A percentile compares a stretch with the other conserved stretches of the same genome.
These are phyloP conservation scores for Westerdykella ornata DNA, from an alignment of 2,329 filamentous ascomycete genomes.

Conservation along the genomic window DNA sequence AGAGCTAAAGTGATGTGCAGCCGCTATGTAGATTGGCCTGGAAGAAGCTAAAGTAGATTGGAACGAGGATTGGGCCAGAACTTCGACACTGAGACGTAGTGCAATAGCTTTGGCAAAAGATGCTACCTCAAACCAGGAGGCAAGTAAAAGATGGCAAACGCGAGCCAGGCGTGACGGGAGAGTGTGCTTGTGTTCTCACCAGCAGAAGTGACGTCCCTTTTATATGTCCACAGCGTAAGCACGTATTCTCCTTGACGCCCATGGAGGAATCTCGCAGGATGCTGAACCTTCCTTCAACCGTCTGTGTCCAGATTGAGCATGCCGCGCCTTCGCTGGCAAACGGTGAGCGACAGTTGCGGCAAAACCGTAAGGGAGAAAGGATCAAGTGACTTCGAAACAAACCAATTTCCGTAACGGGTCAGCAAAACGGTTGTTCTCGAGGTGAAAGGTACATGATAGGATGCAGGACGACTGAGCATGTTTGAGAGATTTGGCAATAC, in stretches of 20 bases:
- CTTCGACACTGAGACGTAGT: no score
- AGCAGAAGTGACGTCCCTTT: neutral
- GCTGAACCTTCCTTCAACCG: neutral
- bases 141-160: no score
- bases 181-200: no score
- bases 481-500: constrained; percentile 1
- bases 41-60: no score
- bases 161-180: no score
- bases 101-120: no score
- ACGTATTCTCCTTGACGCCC: neutral
- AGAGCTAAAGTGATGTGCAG: no score
- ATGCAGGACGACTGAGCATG: neutral
- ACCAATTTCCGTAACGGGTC: neutral
- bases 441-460: no score
- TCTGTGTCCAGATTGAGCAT: neutral
- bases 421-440: neutral
- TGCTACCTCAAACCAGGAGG: no score
- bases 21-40: no score
- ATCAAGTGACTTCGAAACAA: neutral
- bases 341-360: neutral
- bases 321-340: neutral
- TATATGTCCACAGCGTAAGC: neutral
- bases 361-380: neutral
- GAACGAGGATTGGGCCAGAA: no score
- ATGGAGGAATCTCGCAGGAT: neutral